Evolutionary conservation across 768 basidiomycete genomes (phyloP).

Genomic region (Hirschioporus abietinus): DNA sequence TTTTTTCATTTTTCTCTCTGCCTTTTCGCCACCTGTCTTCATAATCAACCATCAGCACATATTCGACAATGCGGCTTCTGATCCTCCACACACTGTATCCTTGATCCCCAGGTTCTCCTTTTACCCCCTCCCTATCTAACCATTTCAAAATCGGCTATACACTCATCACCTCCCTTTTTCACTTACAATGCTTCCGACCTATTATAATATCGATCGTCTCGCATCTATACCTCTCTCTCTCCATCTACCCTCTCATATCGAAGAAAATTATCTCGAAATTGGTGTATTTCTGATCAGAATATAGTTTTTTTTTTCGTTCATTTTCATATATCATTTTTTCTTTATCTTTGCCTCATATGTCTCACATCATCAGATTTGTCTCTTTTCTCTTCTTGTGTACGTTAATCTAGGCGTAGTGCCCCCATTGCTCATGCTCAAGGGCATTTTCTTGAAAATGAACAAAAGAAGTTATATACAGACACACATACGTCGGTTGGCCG

Average conservation of each 20-base stretch:
- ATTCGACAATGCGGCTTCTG: neutral
- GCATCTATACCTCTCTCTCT: neutral
- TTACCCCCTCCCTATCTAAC: neutral
- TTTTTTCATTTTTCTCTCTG: neutral
- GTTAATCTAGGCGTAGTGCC: too few species aligned
- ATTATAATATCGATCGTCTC: neutral
- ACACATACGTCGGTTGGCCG: too few species aligned
- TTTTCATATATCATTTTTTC: neutral
- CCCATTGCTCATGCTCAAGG: too few species aligned
- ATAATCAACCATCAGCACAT: neutral
- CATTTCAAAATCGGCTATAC: neutral
- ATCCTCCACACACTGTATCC: neutral
- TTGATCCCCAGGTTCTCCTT: neutral
- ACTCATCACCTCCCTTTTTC: neutral
- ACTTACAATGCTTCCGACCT: neutral
- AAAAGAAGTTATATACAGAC: too few species aligned
- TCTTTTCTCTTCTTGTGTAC: too few species aligned
- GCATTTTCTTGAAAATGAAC: too few species aligned
- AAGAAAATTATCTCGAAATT: neutral
- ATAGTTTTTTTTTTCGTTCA: neutral
- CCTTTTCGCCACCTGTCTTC: neutral
- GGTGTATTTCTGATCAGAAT: neutral
- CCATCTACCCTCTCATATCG: neutral
- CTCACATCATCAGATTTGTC: too few species aligned
- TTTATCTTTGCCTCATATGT: neutral